Percentiles rank a stretch among this genome's conserved stretches.
Conservation (phyloP, 371 early-diverging fungal species). For the Mucor racemosus region DNA sequence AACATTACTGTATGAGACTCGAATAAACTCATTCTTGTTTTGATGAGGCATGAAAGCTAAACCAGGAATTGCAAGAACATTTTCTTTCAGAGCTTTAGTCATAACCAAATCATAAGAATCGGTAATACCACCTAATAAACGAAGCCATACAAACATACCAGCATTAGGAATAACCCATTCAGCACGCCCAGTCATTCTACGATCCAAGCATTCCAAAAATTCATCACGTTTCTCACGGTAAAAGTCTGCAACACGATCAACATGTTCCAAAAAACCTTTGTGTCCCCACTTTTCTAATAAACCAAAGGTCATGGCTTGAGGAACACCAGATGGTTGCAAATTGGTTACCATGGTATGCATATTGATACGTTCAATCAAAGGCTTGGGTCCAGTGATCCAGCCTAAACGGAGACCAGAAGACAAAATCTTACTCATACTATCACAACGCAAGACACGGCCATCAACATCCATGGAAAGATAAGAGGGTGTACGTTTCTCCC, state of each 20-base stretch:
- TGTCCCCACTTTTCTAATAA: constrained; percentile 67
- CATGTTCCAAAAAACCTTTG: constrained; percentile 73
- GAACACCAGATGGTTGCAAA: constrained; percentile 76
- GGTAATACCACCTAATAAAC: constrained; percentile 60
- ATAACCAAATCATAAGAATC: constrained; percentile 72
- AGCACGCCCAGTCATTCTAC: constrained; percentile 66
- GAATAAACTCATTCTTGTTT: constrained; percentile 41
- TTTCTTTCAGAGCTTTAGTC: constrained; percentile 69
- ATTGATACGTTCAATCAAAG: constrained; percentile 70
- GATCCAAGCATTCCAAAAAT: constrained; percentile 61
- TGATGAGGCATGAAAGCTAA: constrained; percentile 36
- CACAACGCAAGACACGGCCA: constrained; percentile 83
- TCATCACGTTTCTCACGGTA: constrained; percentile 69
- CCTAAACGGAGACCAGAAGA: constrained; percentile 81
- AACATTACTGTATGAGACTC: constrained; percentile 72
- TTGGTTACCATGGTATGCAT: constrained; percentile 74
- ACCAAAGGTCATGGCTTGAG: constrained; percentile 67
- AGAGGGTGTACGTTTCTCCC: constrained; percentile 48
- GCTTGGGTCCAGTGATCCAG: constrained; percentile 76
- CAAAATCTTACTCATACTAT: constrained; percentile 82
- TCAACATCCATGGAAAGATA: constrained; percentile 83
- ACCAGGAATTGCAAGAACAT: constrained; percentile 79
- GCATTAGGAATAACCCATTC: constrained; percentile 73
- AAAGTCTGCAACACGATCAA: constrained; percentile 57
- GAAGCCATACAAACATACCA: constrained; percentile 88